Base-by-base conservation (phyloP, 2,329 filamentous ascomycete species). In the Daldinia sp. region DNA sequence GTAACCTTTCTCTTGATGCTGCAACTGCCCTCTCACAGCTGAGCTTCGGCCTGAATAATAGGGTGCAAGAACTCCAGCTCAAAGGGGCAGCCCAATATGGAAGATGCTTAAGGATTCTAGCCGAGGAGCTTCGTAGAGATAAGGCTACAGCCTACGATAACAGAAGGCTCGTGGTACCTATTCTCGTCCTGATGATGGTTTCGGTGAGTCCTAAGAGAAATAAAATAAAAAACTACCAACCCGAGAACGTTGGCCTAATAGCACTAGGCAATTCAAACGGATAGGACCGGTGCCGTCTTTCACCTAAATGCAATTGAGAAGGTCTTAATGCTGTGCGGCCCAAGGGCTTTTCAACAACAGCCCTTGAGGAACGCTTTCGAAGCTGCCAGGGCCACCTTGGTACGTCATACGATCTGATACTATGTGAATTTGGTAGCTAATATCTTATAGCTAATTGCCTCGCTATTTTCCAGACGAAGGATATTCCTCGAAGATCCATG, bases 171-270 rank as follows among this genome's bases (percentile, higher is more conserved):
- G 39, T 72, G 20, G 65, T 68, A 10, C 68, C 70, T 26, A 70
- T 72, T 39, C 65, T 72, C 6, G 61, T 72, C 6, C 44, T 72
- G 4, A 67, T 70, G 62, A 72, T 72, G 70, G 62, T 72, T 35
- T 71, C 69, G 26, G 70, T 70, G 61, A 59, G 69, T 55, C 23
- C 26, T 15, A 10, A 42, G 33, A 7, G 10, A 35, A 33, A 33
- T 1, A 33, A 33, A 35, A 35, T 1, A 18, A 6, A 7, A 28
- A 23, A 20, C 37, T 33, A 15, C 13, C 13, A 33, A 1, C 4
- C 15, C 18, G 2, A 12, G 5, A n/a, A 6, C 28, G 30, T 9
- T 1, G 26, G n/a, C 13, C 58, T 68, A 4, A 70, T 30, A 13
- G 4, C 35, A 20, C 35, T 13, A 71, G 68, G 37, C 68, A 15